Evolutionary conservation across 1,139 yeast species (phyloP).

Genomic region (Kodamaea derodonti): DNA sequence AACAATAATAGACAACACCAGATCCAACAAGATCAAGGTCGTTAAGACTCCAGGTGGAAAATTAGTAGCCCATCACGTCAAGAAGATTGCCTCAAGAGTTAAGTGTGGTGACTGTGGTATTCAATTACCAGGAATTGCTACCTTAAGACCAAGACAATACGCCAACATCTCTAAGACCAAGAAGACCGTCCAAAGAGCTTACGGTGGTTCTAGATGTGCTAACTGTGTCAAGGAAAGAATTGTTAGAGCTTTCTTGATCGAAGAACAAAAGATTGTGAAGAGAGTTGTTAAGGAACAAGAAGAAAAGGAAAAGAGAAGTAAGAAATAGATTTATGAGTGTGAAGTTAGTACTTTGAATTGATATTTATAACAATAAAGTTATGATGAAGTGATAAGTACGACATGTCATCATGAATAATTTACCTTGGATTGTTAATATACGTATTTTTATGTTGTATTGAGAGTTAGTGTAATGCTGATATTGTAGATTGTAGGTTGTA

Average conservation of each 20-base stretch:
- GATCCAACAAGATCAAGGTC: constrained; percentile 98
- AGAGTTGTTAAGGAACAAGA: constrained; percentile 95
- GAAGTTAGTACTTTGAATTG: too few relatives aligned
- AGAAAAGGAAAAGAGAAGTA: constrained; percentile 65
- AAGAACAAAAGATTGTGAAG: constrained; percentile 99
- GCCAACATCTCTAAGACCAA: constrained; percentile 92
- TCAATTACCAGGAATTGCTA: constrained; percentile 86
- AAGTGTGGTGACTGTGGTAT: constrained; percentile 99
- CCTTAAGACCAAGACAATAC: constrained; percentile 97
- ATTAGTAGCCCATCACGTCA: constrained; percentile 95
- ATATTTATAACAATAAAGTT: too few relatives aligned
- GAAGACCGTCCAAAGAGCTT: constrained; percentile 98
- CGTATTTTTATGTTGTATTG: too few relatives aligned
- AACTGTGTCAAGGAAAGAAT: constrained; percentile 98
- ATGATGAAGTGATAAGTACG: too few relatives aligned
- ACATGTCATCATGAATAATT: too few relatives aligned
- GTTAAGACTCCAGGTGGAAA: constrained; percentile 99
- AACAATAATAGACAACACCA: constrained; percentile 82
- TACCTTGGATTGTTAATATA: too few relatives aligned
- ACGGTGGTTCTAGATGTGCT: constrained; percentile 99
- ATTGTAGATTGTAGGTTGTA: too few relatives aligned
- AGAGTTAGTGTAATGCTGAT: too few relatives aligned
- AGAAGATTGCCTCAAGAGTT: constrained; percentile 92
- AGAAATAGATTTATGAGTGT: constrained; percentile 34
- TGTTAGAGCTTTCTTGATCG: constrained; percentile 98